These are phyloP conservation scores for Penicillium sp. DNA, from an alignment of 2,329 filamentous ascomycete species.

Conservation along the genomic window DNA sequence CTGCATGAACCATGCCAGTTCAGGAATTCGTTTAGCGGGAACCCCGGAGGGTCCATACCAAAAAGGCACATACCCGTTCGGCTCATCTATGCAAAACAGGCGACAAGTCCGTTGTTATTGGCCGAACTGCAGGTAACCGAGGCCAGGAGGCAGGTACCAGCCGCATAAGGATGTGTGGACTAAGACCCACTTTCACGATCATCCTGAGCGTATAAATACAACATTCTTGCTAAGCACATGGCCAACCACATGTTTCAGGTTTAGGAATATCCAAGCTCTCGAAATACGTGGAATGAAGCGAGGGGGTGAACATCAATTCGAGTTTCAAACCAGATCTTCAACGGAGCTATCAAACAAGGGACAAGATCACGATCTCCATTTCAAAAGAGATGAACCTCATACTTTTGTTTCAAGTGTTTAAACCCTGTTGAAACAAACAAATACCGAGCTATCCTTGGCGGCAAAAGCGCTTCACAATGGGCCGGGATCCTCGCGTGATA, in stretches of 20 bases:
- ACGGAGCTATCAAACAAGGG: slow-evolving; percentile 19
- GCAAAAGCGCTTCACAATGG: slow-evolving; percentile 15
- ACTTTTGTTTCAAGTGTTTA: slow-evolving; percentile 4
- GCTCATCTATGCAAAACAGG: slow-evolving; percentile 19
- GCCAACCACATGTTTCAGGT: slow-evolving; percentile 25
- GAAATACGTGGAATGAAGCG: slow-evolving; percentile 21
- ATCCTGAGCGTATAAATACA: slow-evolving; percentile 5
- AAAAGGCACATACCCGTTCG: slow-evolving; percentile 18
- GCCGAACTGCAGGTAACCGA: slow-evolving; percentile 14
- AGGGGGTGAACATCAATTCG: slow-evolving; percentile 15
- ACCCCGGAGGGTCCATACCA: slow-evolving; percentile 4
- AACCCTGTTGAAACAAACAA: background rate
- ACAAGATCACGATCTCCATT: background rate
- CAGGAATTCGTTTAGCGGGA: slow-evolving; percentile 13
- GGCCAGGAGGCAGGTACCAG: slow-evolving; percentile 21
- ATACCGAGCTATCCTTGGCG: slow-evolving; percentile 5
- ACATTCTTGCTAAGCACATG: slow-evolving; percentile 19
- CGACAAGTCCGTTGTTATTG: slow-evolving; percentile 20
- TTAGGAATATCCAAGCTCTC: slow-evolving; percentile 11
- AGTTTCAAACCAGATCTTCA: slow-evolving; percentile 7
- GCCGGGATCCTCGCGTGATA: slow-evolving; percentile 20
- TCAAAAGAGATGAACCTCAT: slow-evolving; percentile 12
- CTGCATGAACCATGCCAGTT: slow-evolving; percentile 18
- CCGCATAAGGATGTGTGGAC: slow-evolving; percentile 12
- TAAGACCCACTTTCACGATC: slow-evolving; percentile 6